Base-by-base conservation (phyloP, 345 rosid genomes). In the Gossypium longicalyx region DNA sequence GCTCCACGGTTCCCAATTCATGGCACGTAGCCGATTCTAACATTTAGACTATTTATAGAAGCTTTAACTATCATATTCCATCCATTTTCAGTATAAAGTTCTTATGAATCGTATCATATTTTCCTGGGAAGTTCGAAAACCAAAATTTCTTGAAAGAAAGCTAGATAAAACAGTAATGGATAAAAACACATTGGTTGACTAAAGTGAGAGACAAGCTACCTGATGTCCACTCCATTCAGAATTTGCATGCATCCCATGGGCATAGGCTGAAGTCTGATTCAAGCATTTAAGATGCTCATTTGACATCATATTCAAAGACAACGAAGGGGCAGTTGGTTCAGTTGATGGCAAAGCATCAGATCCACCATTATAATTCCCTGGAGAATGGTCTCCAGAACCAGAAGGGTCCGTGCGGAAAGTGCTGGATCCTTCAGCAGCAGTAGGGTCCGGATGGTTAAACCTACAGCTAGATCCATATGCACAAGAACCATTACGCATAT, bases 381-480 rank as follows among this genome's bases (percentile, higher is more conserved):
- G 53, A 74, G 65, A 69, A 70, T 77, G 29, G 19, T 68, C 74
- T 43, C 59, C 61, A 61, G 57, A 64, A 53, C 67, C 71, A n/a
- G 51, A 29, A 67, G 68, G 49, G 4, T 27, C 66, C 13, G 77
- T 57, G 20, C 48, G 27, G 59, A 44, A 44, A 52, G 76, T 80
- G 65, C 79, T 72, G 2, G 85, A 81, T 65, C 78, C 87, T 72
- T 60, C 84, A n/a, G 20, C 77, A 53, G 74, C 74, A 20, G 80
- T 79, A 23, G 91, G 91, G 64, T 88, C 86, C 23, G 91, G 91
- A 85, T 88, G 91, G 73, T 86, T 80, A 75, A 78, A 86, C 80
- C 72, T 78, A 83, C 89, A 88, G 74, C 25, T 78, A 66, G 81
- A 27, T 45, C 89, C 89, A 85, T 78, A 86, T 64, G 77, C 79